A percentile compares a stretch with the other conserved stretches of the same genome.
Conservation (phyloP, 805 yeast genomes). For the Candida cerambycidarum region DNA sequence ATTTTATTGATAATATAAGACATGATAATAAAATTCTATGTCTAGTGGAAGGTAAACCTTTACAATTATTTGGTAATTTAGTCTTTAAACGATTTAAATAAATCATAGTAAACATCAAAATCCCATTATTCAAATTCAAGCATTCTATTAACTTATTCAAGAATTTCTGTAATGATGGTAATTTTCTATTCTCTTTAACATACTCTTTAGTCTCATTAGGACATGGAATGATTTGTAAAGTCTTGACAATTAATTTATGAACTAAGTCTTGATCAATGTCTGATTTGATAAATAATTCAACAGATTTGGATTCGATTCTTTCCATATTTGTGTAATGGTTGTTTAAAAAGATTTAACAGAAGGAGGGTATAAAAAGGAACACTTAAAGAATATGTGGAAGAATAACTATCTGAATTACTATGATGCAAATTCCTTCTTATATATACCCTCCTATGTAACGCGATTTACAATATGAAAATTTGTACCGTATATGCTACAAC, state of each 20-base stretch:
- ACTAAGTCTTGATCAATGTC: conserved; percentile 71
- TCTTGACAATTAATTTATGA: conserved; percentile 62
- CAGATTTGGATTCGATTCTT: conserved; percentile 45
- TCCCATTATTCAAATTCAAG: conserved; percentile 79
- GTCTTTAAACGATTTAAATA: conserved; percentile 61
- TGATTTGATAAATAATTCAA: conserved; percentile 29
- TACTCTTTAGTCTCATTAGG: conserved; percentile 29
- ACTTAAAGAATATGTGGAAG: too few relatives aligned
- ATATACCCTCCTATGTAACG: background rate
- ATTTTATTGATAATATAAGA: conserved; percentile 69
- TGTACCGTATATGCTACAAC: background rate
- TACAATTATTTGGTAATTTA: conserved; percentile 67
- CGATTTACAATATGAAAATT: too few relatives aligned
- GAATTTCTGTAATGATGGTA: conserved; percentile 74
- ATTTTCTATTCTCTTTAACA: conserved; percentile 32
- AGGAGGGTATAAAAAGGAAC: too few relatives aligned
- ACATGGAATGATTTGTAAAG: conserved; percentile 68
- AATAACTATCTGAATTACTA: too few relatives aligned
- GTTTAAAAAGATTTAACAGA: too few relatives aligned
- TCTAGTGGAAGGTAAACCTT: conserved; percentile 76
- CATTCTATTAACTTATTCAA: conserved; percentile 69
- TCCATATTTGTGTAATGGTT: conserved; percentile 10
- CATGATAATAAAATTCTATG: conserved; percentile 77
- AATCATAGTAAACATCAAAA: conserved; percentile 69
- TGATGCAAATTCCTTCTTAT: background rate